phyloP scores from a whole-genome alignment of 2,329 filamentous ascomycete genomes.

The Septoria linicola region DNA sequence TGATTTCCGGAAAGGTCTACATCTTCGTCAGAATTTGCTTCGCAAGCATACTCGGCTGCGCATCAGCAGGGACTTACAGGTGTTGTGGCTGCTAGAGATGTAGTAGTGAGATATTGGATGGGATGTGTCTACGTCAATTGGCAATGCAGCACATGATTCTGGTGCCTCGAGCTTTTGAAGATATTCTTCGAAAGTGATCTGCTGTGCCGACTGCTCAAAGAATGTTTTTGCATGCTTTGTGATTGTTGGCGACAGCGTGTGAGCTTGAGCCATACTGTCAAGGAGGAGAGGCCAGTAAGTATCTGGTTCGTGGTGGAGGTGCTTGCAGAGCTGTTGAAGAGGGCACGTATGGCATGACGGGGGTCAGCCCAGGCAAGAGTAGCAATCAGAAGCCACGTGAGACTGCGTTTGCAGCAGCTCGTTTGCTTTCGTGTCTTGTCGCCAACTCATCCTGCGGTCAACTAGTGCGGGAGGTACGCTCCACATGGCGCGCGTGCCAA shows the following conservation, averaged over 20 bases:
- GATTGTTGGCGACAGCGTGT: conserved; percentile 19
- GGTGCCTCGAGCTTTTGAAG: conserved; percentile 41
- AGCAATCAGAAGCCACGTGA: background rate
- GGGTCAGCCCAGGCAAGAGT: background rate
- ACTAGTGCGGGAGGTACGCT: no score
- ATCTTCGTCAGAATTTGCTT: conserved; percentile 62
- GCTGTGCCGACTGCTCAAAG: conserved; percentile 20
- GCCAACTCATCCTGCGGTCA: background rate
- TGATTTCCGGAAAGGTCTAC: conserved; percentile 73
- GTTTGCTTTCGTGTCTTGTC: background rate
- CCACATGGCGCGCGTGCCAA: background rate
- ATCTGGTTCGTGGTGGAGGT: background rate
- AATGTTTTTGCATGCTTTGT: conserved; percentile 29
- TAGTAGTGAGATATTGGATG: conserved; percentile 81
- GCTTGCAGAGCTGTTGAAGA: background rate
- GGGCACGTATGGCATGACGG: background rate
- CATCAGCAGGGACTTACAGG: conserved; percentile 62
- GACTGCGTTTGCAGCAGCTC: no score
- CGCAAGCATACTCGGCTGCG: conserved; percentile 49
- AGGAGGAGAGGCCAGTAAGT: background rate
- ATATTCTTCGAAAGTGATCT: conserved; percentile 42
- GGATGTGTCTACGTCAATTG: conserved; percentile 29
- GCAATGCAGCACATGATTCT: conserved; percentile 21
- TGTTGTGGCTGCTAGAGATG: conserved; percentile 93
- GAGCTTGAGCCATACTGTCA: background rate